Base-by-base conservation (phyloP, 257 asterid species). In the Striga asiatica region DNA sequence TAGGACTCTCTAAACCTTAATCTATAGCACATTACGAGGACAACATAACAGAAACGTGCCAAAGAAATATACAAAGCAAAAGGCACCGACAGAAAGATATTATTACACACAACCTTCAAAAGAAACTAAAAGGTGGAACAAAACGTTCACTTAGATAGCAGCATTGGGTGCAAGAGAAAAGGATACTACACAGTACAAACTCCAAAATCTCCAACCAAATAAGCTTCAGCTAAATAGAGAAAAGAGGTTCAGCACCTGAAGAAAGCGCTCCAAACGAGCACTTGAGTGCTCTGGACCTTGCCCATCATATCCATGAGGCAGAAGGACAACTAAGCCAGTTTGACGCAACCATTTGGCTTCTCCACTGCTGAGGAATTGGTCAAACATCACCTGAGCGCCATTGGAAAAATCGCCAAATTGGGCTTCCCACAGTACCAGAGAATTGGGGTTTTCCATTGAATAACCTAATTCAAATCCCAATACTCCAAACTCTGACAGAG, bases 391-490 rank as follows among this genome's bases (percentile, higher is more conserved):
- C 73, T 83, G 89, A 31, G 93, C 89, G 41, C 89, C 93, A 61
- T 80, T 83, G 31, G 93, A 66, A 61, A 83, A 83, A 67, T 83
- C 93, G 59, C 93, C 93, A 66, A 83, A 83, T 39, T 83, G 93
- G 47, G 83, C 93, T 76, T 83, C 93, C 93, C 93, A 83, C 11
- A 80, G 69, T 13, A 89, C 95, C 79, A 89, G 70, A 5, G 95
- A 82, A 68, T 89, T 89, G 41, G 97, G 95, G 62, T 85, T 89
- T 74, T 89, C 97, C 97, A 89, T 89, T 7, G 97, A 85, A 72
- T 89, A 89, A 66, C 97, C 97, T 66, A 89, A 49, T 69, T 89
- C 95, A 71, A 89, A 89, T 56, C 95, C 97, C 73, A 89, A 66
- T 55, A 89, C 97, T 42, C 85, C 95, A 61, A 85, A 89, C 73